These are phyloP conservation scores for Annulohypoxylon moriforme DNA, from an alignment of 495 filamentous ascomycete species.

Conservation along the genomic window DNA sequence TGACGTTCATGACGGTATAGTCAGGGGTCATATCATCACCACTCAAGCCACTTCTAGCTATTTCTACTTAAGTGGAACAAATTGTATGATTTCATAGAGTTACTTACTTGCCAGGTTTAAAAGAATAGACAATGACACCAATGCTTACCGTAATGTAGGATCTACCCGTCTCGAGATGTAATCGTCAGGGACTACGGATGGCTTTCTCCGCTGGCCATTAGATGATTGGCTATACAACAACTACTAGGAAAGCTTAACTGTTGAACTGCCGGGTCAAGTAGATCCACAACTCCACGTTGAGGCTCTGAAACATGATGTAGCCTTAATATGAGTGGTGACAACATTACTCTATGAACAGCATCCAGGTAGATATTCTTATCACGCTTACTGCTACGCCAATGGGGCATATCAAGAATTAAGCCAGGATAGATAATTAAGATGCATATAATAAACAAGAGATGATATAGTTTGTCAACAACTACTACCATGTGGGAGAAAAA, in stretches of 20 bases:
- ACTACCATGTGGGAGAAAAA: too few species aligned
- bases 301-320: constrained; percentile 18
- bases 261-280: background rate
- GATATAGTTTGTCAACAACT: too few species aligned
- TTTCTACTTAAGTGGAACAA: constrained; percentile 2
- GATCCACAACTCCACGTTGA: background rate
- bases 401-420: background rate
- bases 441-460: too few species aligned
- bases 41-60: constrained; percentile 20
- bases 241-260: background rate
- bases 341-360: background rate
- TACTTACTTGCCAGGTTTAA: background rate
- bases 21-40: constrained; percentile 27
- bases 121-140: background rate
- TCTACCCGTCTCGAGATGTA: background rate
- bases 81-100: background rate
- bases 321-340: constrained; percentile 7
- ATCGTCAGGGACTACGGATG: constrained; percentile 13
- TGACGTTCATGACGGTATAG: constrained; percentile 33
- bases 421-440: too few species aligned
- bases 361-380: background rate
- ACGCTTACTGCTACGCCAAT: background rate
- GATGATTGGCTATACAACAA: background rate
- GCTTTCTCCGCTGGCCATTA: constrained; percentile 13
- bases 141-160: constrained; percentile 1